These are phyloP conservation scores for Aeschynomene evenia DNA, from an alignment of 306 rosid species.

Conservation along the genomic window DNA sequence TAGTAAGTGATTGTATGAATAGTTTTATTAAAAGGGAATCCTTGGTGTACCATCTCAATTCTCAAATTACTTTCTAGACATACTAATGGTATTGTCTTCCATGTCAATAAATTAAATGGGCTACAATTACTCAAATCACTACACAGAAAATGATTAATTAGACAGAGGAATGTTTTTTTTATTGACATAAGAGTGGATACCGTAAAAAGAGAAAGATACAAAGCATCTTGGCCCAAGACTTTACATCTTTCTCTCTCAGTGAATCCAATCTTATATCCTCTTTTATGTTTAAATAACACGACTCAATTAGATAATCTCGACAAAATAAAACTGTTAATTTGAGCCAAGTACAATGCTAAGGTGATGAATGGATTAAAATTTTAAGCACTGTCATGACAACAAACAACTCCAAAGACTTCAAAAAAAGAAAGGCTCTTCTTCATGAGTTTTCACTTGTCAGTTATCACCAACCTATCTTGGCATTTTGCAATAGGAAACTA, in stretches of 20 bases:
- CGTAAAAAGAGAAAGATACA: too few relatives aligned
- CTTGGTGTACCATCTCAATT: conserved; percentile 4
- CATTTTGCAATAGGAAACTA: conserved; percentile 20
- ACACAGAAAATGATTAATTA: neutral
- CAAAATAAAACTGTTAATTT: neutral
- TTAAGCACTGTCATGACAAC: conserved; percentile 16
- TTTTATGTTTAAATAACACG: too few relatives aligned
- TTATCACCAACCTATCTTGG: conserved; percentile 10
- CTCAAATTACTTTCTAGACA: conserved; percentile 20
- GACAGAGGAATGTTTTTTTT: neutral
- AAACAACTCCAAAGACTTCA: conserved; percentile 6
- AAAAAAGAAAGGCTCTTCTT: neutral
- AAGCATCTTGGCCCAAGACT: too few relatives aligned
- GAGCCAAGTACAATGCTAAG: conserved; percentile 7
- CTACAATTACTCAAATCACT: neutral
- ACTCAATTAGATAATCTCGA: neutral
- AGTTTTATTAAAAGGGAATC: neutral
- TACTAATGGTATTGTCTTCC: neutral
- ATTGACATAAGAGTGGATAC: too few relatives aligned
- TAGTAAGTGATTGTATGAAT: neutral
- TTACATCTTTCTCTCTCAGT: too few relatives aligned
- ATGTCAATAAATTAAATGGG: neutral
- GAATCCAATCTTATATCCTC: too few relatives aligned
- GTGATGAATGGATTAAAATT: conserved; percentile 2
- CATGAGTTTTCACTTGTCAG: conserved; percentile 3